A percentile compares a stretch with the other conserved stretches of the same genome.
These are phyloP conservation scores for Hyphodiscus hymeniophilus DNA, from an alignment of 495 filamentous ascomycete genomes.

Conservation along the genomic window DNA sequence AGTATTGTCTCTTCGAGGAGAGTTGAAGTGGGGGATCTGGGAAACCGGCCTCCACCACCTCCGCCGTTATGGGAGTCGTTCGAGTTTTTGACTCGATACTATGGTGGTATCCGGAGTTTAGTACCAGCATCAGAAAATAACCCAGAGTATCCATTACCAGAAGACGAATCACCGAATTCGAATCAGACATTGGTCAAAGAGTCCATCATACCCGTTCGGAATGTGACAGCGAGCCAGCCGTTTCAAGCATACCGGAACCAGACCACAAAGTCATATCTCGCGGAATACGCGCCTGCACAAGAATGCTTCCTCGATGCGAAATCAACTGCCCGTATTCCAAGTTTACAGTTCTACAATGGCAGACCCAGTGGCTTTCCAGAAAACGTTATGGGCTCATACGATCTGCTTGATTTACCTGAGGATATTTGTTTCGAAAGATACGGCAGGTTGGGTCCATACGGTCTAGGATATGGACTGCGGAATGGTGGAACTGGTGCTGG, in stretches of 20 bases:
- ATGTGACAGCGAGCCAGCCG: slow-evolving; percentile 42
- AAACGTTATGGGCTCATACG: slow-evolving; percentile 72
- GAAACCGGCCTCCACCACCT: slow-evolving; percentile 38
- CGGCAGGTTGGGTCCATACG: slow-evolving; percentile 83
- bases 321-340: slow-evolving; percentile 53
- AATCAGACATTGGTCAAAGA: slow-evolving; percentile 24
- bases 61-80: slow-evolving; percentile 78
- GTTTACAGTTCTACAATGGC: slow-evolving; percentile 61
- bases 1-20: slow-evolving; percentile 55
- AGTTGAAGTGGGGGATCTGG: slow-evolving; percentile 45
- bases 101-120: slow-evolving; percentile 68
- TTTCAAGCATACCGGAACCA: slow-evolving; percentile 68
- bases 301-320: slow-evolving; percentile 71
- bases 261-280: slow-evolving; percentile 46
- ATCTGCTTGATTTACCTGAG: slow-evolving; percentile 68
- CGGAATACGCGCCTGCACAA: slow-evolving; percentile 51
- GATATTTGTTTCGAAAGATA: slow-evolving; percentile 93
- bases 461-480: slow-evolving; percentile 68
- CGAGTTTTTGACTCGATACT: slow-evolving; percentile 72
- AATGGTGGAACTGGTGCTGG: slow-evolving; percentile 76
- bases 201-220: slow-evolving; percentile 18
- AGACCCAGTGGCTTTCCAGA: slow-evolving; percentile 76
- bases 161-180: slow-evolving; percentile 33
- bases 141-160: slow-evolving; percentile 66
- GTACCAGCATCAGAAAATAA: slow-evolving; percentile 51